A percentile compares a stretch with the other conserved stretches of the same genome.
These are phyloP conservation scores for Chenopodium suecicum DNA, from an alignment of 148 eudicot genomes.

Conservation along the genomic window DNA sequence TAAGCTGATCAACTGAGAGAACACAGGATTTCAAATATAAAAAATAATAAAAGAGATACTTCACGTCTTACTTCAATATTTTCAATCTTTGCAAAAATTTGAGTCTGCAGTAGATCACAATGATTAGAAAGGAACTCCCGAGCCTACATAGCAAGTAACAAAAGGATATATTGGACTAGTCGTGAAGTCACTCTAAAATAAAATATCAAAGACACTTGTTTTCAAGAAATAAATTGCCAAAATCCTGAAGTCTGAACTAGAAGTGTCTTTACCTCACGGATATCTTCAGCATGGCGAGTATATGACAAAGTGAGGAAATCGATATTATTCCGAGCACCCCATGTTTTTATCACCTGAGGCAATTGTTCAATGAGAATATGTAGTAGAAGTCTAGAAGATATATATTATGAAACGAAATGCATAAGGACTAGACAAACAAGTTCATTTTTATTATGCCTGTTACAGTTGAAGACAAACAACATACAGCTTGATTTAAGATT, in stretches of 20 bases:
- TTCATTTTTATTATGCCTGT: background rate
- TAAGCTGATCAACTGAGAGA: background rate
- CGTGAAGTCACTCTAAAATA: background rate
- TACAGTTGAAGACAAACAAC: background rate
- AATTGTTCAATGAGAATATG: conserved; percentile 7
- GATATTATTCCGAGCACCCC: conserved; percentile 86
- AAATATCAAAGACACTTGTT: background rate
- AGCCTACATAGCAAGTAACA: conserved; percentile 44
- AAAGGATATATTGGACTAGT: background rate
- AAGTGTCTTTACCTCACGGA: conserved; percentile 62
- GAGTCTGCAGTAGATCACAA: conserved; percentile 81
- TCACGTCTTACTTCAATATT: conserved; percentile 58
- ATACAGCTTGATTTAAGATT: background rate
- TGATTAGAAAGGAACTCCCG: conserved; percentile 65
- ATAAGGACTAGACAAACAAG: background rate
- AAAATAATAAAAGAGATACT: background rate
- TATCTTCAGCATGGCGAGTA: conserved; percentile 90
- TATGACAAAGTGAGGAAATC: conserved; percentile 82
- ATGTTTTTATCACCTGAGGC: conserved; percentile 69
- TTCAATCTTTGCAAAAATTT: conserved; percentile 86
- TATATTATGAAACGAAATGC: background rate
- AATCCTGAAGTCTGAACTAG: background rate
- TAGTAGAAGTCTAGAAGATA: background rate
- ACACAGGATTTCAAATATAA: background rate
- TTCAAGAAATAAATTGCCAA: background rate